Conservation (phyloP, 306 rosid genomes). For the Styphnolobium japonicum region DNA sequence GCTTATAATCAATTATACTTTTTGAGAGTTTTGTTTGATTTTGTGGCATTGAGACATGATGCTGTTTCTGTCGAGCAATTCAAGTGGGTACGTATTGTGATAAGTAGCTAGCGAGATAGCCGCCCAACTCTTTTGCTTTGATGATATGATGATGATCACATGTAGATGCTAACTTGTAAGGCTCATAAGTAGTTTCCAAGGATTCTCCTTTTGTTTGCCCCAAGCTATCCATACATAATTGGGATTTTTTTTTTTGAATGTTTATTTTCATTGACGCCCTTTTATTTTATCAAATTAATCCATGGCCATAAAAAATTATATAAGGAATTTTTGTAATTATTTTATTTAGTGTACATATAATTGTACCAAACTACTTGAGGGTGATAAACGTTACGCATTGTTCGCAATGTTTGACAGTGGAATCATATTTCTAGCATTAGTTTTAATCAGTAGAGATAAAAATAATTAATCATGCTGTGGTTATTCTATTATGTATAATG, state of each 20-base stretch:
- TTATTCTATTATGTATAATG: too few relatives aligned
- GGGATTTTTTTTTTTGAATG: background rate
- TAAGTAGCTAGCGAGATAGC: background rate
- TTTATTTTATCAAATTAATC: background rate
- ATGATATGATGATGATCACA: background rate
- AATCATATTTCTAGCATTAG: too few relatives aligned
- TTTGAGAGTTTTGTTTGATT: background rate
- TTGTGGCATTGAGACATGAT: background rate
- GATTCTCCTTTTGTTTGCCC: background rate
- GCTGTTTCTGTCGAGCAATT: background rate
- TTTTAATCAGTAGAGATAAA: too few relatives aligned
- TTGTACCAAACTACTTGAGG: background rate
- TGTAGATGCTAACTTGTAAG: background rate
- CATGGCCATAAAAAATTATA: background rate
- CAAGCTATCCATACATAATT: background rate
- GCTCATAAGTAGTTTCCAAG: background rate
- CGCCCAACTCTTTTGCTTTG: background rate
- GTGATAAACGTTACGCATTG: too few relatives aligned
- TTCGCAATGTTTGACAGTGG: too few relatives aligned
- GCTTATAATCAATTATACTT: too few relatives aligned
- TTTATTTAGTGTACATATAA: background rate
- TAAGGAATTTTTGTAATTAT: background rate
- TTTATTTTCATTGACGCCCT: background rate
- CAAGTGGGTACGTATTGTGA: background rate
- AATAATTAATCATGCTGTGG: too few relatives aligned